phyloP scores from a whole-genome alignment of 805 yeast genomes.

The Lachancea thermotolerans region DNA sequence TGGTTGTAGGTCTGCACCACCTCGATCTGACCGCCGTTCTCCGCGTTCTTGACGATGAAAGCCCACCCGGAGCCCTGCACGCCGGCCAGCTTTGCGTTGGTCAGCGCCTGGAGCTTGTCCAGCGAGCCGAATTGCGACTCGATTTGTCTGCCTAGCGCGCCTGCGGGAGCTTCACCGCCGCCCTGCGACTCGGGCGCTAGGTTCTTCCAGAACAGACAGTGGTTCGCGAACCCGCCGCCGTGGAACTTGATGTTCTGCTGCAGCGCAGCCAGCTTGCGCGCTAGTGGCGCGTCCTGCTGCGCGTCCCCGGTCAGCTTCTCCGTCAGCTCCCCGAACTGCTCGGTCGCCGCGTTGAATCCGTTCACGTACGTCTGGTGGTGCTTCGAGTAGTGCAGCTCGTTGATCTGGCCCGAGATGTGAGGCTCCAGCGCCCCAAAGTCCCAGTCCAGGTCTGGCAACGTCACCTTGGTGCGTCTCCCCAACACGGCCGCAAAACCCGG shows the following conservation, averaged over 20 bases:
- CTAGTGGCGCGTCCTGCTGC: constrained; percentile 29
- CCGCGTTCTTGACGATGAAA: constrained; percentile 75
- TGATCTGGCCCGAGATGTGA: constrained; percentile 75
- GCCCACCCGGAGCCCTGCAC: constrained; percentile 97
- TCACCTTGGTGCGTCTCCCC: constrained; percentile 50
- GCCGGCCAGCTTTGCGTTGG: constrained; percentile 73
- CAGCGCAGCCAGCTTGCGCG: constrained; percentile 36
- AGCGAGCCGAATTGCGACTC: constrained; percentile 60
- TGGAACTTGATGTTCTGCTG: constrained; percentile 80
- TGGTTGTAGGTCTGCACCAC: constrained; percentile 80
- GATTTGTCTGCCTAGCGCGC: constrained; percentile 55
- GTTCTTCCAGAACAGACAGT: constrained; percentile 80
- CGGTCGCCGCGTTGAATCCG: constrained; percentile 73
- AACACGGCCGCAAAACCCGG: constrained; percentile 2
- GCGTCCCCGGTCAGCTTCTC: constrained; percentile 51
- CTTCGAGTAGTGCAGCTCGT: constrained; percentile 79
- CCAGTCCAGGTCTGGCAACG: constrained; percentile 76
- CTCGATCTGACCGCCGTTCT: constrained; percentile 59
- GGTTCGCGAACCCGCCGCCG: constrained; percentile 89
- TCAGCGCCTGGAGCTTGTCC: constrained; percentile 55
- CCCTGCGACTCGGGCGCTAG: constrained; percentile 68
- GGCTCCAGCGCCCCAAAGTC: constrained; percentile 86
- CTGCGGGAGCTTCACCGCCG: constrained; percentile 60
- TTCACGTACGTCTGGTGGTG: constrained; percentile 90
- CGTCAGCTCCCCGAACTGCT: constrained; percentile 63